These are phyloP conservation scores for Mallotus nudiflorus DNA, from an alignment of 345 rosid species.

Conservation along the genomic window DNA sequence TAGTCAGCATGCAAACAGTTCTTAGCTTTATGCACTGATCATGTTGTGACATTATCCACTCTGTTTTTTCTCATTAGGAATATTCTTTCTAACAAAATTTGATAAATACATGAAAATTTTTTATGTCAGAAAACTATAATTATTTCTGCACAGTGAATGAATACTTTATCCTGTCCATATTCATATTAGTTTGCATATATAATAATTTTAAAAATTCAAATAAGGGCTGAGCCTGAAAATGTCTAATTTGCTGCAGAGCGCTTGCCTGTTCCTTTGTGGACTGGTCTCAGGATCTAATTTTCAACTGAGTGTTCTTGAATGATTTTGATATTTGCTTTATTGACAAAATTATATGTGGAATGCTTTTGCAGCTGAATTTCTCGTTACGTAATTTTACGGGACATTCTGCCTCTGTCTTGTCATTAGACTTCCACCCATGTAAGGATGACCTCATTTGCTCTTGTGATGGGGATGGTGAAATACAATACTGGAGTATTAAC, in stretches of 20 bases:
- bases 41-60: not conserved
- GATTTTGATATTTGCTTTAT: not conserved
- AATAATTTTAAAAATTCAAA: no score
- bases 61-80: not conserved
- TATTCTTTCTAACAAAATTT: not conserved
- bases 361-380: conserved; percentile 70
- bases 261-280: not conserved
- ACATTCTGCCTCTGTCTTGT: conserved; percentile 66
- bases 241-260: not conserved
- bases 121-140: no score
- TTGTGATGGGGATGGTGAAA: conserved; percentile 86
- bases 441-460: conserved; percentile 93
- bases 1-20: no score
- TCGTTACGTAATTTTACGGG: conserved; percentile 83
- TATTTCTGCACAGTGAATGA: no score
- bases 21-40: no score
- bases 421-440: conserved; percentile 91
- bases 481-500: conserved; percentile 88
- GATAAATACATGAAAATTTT: not conserved
- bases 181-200: no score
- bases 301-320: not conserved
- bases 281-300: not conserved
- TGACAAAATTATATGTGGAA: not conserved
- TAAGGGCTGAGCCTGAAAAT: not conserved
- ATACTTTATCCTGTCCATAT: no score